Evolutionary conservation across 2,329 filamentous ascomycete species (phyloP).

Genomic region (Colletotrichum coccodes): DNA sequence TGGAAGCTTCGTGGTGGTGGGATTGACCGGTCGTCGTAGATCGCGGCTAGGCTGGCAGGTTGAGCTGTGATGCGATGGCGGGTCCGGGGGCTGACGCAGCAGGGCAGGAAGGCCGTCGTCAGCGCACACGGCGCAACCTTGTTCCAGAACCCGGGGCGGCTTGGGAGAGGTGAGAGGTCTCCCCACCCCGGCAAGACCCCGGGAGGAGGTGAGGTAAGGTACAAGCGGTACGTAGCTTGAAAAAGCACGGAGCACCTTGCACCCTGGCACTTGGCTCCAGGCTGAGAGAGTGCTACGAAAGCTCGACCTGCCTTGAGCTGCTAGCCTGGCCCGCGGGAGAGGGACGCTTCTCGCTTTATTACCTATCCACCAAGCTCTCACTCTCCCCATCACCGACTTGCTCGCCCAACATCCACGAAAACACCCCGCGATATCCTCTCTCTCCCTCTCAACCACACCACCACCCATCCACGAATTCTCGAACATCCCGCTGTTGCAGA

Average conservation of each 20-base stretch:
- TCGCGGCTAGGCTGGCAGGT: slow-evolving; percentile 24
- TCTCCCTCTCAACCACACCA: slow-evolving; percentile 3
- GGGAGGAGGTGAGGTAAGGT: slow-evolving; percentile 9
- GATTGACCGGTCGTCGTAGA: slow-evolving; percentile 3
- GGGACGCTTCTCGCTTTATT: slow-evolving; percentile 15
- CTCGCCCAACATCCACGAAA: slow-evolving; percentile 30
- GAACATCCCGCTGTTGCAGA: background rate
- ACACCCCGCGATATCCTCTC: slow-evolving; percentile 20
- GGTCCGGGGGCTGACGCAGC: slow-evolving; percentile 29
- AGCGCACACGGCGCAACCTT: slow-evolving; percentile 29
- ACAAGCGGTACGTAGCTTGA: slow-evolving; percentile 25
- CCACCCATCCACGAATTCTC: background rate
- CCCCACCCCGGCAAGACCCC: slow-evolving; percentile 20
- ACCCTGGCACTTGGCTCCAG: slow-evolving; percentile 34
- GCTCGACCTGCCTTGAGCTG: slow-evolving; percentile 43
- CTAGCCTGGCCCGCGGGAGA: slow-evolving; percentile 18
- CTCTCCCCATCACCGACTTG: slow-evolving; percentile 21
- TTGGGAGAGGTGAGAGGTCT: background rate
- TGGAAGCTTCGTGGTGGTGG: slow-evolving; percentile 5
- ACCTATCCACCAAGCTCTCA: slow-evolving; percentile 26
- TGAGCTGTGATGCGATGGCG: slow-evolving; percentile 31
- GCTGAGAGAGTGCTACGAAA: slow-evolving; percentile 39
- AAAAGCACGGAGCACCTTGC: slow-evolving; percentile 28
- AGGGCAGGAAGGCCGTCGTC: slow-evolving; percentile 11
- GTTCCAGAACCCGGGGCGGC: slow-evolving; percentile 17